These are phyloP conservation scores for Lactifluus rugatus DNA, from an alignment of 768 basidiomycete genomes.

Conservation along the genomic window DNA sequence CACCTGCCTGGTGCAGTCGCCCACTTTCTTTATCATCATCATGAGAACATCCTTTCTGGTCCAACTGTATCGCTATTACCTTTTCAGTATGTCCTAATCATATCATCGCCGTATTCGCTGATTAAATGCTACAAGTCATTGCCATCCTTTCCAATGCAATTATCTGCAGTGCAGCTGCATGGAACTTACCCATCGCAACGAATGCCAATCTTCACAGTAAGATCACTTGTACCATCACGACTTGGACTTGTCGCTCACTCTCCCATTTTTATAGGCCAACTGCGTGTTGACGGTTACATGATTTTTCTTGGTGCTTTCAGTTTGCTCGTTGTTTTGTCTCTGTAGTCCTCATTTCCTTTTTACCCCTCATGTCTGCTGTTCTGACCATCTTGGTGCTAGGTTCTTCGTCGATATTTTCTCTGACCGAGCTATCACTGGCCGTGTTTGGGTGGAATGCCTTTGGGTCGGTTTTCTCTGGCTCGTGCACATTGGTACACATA, in stretches of 20 bases:
- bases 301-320: slow-evolving; percentile 19
- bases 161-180: slow-evolving; percentile 20
- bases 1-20: slow-evolving; percentile 1
- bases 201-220: slow-evolving; percentile 1
- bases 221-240: not conserved
- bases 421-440: slow-evolving; percentile 1
- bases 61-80: not conserved
- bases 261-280: not conserved
- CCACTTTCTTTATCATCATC: not conserved
- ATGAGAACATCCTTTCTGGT: not conserved
- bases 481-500: slow-evolving; percentile 13
- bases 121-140: not conserved
- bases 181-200: slow-evolving; percentile 14
- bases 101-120: not conserved
- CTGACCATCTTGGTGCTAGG: not conserved
- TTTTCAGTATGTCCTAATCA: slow-evolving; percentile 1
- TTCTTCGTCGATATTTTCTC: slow-evolving; percentile 10
- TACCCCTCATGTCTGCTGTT: not conserved
- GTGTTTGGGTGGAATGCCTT: slow-evolving; percentile 17
- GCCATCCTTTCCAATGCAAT: slow-evolving; percentile 15
- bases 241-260: not conserved
- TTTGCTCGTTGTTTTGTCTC: slow-evolving; percentile 11
- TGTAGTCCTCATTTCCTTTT: not conserved
- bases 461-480: slow-evolving; percentile 15
- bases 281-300: slow-evolving; percentile 14